Percentiles rank a stretch among this genome's conserved stretches.
Evolutionary conservation across 2,329 filamentous ascomycete genomes (phyloP).

Genomic region (Penicillium aurantiogriseum): DNA sequence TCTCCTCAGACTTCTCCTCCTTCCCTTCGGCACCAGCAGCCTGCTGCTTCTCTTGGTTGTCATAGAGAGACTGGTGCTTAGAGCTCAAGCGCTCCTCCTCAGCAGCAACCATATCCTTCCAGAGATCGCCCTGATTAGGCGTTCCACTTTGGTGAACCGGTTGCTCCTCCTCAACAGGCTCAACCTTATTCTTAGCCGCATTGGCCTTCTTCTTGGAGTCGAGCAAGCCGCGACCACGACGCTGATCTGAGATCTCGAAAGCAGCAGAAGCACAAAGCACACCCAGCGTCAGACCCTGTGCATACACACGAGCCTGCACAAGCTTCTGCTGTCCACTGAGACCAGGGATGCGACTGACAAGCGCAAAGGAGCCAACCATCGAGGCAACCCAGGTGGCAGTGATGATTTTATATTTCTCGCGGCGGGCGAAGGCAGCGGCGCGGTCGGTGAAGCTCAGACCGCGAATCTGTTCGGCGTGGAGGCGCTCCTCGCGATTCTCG

Average conservation of each 20-base stretch:
- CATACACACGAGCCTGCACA: slow-evolving; percentile 91
- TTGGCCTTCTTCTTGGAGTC: slow-evolving; percentile 72
- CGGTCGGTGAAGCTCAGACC: slow-evolving; percentile 60
- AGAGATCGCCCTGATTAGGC: slow-evolving; percentile 77
- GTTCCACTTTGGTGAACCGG: slow-evolving; percentile 71
- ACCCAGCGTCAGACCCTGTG: slow-evolving; percentile 81
- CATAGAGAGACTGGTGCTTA: slow-evolving; percentile 38
- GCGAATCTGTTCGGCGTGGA: slow-evolving; percentile 53
- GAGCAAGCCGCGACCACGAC: slow-evolving; percentile 58
- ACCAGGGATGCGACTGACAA: slow-evolving; percentile 76
- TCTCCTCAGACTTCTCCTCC: slow-evolving; percentile 19
- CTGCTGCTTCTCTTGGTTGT: slow-evolving; percentile 15
- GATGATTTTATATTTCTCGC: slow-evolving; percentile 85
- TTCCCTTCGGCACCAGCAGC: background rate
- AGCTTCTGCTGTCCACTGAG: slow-evolving; percentile 78
- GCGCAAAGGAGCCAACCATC: slow-evolving; percentile 70
- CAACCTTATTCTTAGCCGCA: slow-evolving; percentile 73
- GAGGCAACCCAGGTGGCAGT: slow-evolving; percentile 76
- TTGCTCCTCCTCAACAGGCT: slow-evolving; percentile 71
- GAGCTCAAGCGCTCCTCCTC: slow-evolving; percentile 48
- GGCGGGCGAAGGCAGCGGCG: slow-evolving; percentile 69
- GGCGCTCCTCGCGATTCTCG: slow-evolving; percentile 59
- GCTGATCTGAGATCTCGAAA: slow-evolving; percentile 78
- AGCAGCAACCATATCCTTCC: slow-evolving; percentile 62
- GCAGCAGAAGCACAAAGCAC: slow-evolving; percentile 79